Evolutionary conservation across 306 rosid species (phyloP).

Genomic region (Coriaria nepalensis): DNA sequence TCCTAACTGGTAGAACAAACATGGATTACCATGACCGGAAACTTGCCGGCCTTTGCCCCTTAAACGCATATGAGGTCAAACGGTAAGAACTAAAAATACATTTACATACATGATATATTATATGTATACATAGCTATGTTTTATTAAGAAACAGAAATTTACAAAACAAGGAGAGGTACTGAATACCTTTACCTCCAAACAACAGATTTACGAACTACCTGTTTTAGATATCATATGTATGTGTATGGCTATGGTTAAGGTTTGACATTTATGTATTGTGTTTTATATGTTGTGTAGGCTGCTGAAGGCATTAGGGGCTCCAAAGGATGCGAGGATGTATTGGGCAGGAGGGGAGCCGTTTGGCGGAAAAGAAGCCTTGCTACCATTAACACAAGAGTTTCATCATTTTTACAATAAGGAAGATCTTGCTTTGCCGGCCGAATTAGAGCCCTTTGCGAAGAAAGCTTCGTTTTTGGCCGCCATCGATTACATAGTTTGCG

Average conservation of each 20-base stretch:
- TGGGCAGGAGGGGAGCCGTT: constrained; percentile 98
- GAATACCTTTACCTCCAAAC: too few species aligned
- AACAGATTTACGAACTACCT: too few species aligned
- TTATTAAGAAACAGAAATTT: too few species aligned
- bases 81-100: too few species aligned
- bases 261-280: too few species aligned
- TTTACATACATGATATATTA: too few species aligned
- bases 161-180: too few species aligned
- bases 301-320: constrained; percentile 88
- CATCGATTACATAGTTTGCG: constrained; percentile 72
- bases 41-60: constrained; percentile 92
- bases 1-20: constrained; percentile 76
- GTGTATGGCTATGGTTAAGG: too few species aligned
- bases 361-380: constrained; percentile 83
- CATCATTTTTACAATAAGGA: constrained; percentile 64
- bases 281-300: constrained; percentile 29
- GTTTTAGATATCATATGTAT: too few species aligned
- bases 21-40: constrained; percentile 84
- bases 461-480: constrained; percentile 94
- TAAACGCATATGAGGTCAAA: constrained; percentile 66
- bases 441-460: constrained; percentile 52
- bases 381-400: constrained; percentile 49
- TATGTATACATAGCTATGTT: too few species aligned
- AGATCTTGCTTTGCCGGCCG: constrained; percentile 66
- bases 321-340: constrained; percentile 53